Evolutionary conservation across 2,329 filamentous ascomycete genomes (phyloP).

Genomic region (Fusarium decemcellulare): DNA sequence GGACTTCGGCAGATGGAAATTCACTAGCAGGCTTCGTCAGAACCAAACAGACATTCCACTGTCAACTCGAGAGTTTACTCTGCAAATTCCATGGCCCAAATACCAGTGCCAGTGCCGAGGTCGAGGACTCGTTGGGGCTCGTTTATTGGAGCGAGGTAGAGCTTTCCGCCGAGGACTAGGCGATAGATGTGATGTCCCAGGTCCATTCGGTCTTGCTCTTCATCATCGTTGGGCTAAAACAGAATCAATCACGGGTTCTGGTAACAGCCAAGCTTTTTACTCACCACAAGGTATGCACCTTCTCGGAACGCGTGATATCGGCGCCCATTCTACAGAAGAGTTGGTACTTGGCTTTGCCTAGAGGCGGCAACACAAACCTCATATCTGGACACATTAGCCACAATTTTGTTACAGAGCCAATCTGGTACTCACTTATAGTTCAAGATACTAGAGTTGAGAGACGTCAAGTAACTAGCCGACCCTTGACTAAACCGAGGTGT

Average conservation of each 20-base stretch:
- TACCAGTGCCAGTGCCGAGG: constrained; percentile 25
- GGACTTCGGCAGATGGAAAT: constrained; percentile 9
- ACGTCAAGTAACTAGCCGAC: constrained; percentile 9
- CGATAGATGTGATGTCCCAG: constrained; percentile 26
- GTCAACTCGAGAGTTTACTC: not conserved
- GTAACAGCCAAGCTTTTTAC: not conserved
- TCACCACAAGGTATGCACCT: constrained; percentile 25
- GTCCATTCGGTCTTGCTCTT: constrained; percentile 31
- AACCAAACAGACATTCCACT: too few species aligned
- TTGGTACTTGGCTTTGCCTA: not conserved
- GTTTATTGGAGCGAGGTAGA: constrained; percentile 21
- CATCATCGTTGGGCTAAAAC: constrained; percentile 22
- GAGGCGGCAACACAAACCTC: not conserved
- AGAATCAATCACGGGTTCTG: too few species aligned
- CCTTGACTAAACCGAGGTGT: not conserved
- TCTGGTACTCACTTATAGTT: constrained; percentile 21
- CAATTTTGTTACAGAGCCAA: not conserved
- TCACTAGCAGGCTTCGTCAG: not conserved
- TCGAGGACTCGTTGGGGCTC: constrained; percentile 18
- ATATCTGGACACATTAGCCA: constrained; percentile 13
- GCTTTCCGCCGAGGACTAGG: constrained; percentile 12
- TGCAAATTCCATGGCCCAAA: constrained; percentile 32
- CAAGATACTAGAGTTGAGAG: constrained; percentile 29
- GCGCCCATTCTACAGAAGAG: constrained; percentile 22
- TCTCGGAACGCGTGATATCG: constrained; percentile 38